Evolutionary conservation across 306 rosid genomes (phyloP), one percentile per base, ranked within the genome.

Genomic region (Erythrophleum fordii): DNA sequence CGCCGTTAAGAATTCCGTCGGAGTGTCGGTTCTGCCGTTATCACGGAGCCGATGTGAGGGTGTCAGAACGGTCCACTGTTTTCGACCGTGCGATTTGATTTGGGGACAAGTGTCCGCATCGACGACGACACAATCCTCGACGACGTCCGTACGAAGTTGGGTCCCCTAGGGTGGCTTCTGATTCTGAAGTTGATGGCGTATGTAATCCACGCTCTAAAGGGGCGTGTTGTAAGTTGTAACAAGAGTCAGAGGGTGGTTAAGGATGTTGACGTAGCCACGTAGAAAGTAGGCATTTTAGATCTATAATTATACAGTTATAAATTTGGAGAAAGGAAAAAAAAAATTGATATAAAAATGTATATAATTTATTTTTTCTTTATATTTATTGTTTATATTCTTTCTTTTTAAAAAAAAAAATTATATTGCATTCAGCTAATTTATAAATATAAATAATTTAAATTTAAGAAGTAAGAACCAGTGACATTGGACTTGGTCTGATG

Each of bases 1-100:
- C 49, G 61, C 61, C 73, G 84, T 62, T n/a, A 14, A 46, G 70
- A 61, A n/a, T 45, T 61, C 81, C 60, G 76, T 82, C 74, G 26
- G 28, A 75, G 77, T 77, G 88, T 84, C 82, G 87, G 90, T 80
- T 77, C 69, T 22, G 77, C 69, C 60, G 79, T 77, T 69, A 53
- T 20, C 31, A 75, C 73, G 71, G 35, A 22, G 44, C 22, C 11
- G 23, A 44, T 29, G 84, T 26, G 71, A 60, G 42, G 13, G 7
- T 76, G 35, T 45, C 1, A 18, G 18, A 31, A 62, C 45, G 18
- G 39, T 35, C 55, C 48, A 11, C 23, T 42, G 3, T 79, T 56
- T 1, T 49, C n/a, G 75, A n/a, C 82, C 74, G 26, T 53, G 61
- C 10, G 26, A 73, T 62, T 8, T 37, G 3, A 8, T 35, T 53